Conservation (phyloP, 2,329 filamentous ascomycete species). For the Monosporascus sp. region DNA sequence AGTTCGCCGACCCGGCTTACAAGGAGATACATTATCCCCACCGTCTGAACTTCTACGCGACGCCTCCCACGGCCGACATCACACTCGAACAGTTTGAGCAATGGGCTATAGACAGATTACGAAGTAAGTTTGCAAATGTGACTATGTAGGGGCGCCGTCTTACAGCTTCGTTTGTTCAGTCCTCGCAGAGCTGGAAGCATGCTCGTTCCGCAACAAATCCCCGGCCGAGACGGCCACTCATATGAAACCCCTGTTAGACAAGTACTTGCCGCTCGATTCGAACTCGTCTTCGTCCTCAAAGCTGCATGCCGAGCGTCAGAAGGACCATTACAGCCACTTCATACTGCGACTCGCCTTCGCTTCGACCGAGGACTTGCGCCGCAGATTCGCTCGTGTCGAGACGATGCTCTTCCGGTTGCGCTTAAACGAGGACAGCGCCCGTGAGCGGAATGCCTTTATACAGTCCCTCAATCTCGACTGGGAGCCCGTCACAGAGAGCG, state of each 20-base stretch:
- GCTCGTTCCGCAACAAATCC: slow-evolving; percentile 86
- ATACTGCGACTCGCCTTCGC: slow-evolving; percentile 92
- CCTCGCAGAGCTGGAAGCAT: slow-evolving; percentile 84
- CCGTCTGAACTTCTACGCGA: slow-evolving; percentile 86
- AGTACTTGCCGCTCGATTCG: slow-evolving; percentile 37
- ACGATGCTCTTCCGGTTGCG: slow-evolving; percentile 83
- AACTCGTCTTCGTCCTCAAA: slow-evolving; percentile 32
- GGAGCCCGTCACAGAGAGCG: slow-evolving; percentile 74
- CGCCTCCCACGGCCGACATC: slow-evolving; percentile 87
- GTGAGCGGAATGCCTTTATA: slow-evolving; percentile 72
- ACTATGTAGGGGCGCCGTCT: neutral
- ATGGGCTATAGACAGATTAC: slow-evolving; percentile 91
- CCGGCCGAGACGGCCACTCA: slow-evolving; percentile 75
- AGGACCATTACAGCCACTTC: slow-evolving; percentile 97
- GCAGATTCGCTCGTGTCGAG: slow-evolving; percentile 81
- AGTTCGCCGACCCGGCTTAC: slow-evolving; percentile 74
- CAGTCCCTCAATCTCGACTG: slow-evolving; percentile 73
- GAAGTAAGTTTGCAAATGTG: slow-evolving; percentile 46
- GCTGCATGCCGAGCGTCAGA: slow-evolving; percentile 71
- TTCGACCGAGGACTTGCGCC: slow-evolving; percentile 81
- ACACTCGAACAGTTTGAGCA: slow-evolving; percentile 97
- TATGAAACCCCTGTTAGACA: slow-evolving; percentile 81
- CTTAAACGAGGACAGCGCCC: slow-evolving; percentile 68
- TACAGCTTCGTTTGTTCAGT: slow-evolving; percentile 40
- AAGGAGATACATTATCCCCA: slow-evolving; percentile 75